phyloP scores from a whole-genome alignment of 1,284 basidiomycete genomes.

The Cryptococcus sp. region DNA sequence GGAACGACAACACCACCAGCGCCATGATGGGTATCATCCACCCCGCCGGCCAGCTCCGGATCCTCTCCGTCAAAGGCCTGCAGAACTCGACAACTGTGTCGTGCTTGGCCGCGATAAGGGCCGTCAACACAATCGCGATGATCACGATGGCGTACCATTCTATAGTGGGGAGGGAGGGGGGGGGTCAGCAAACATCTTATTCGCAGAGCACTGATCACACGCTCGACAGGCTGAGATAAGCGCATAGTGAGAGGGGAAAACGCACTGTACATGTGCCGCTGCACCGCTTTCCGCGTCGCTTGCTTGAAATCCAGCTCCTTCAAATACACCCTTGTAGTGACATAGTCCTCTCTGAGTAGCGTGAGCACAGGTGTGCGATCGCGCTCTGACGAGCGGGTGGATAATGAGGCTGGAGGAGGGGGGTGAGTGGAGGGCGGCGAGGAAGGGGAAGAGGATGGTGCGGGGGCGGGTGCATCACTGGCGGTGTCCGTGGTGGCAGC shows the following conservation, averaged over 20 bases:
- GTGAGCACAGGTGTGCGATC: conserved; percentile 14
- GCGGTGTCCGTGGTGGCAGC: background rate
- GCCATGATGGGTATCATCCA: conserved; percentile 40
- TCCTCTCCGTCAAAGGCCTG: conserved; percentile 28
- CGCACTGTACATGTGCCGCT: conserved; percentile 36
- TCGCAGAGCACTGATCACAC: background rate
- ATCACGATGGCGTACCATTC: conserved; percentile 44
- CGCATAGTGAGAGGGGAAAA: background rate
- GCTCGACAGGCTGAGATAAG: background rate
- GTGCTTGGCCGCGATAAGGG: conserved; percentile 39
- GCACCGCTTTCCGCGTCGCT: conserved; percentile 18
- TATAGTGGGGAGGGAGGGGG: background rate
- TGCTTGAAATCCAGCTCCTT: conserved; percentile 30
- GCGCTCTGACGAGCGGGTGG: background rate
- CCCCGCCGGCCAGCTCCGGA: conserved; percentile 41
- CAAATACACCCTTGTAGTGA: conserved; percentile 21
- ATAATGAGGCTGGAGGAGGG: background rate
- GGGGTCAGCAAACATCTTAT: background rate
- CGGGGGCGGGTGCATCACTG: too few relatives aligned
- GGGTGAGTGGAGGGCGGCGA: background rate
- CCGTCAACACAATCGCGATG: conserved; percentile 33
- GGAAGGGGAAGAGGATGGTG: background rate
- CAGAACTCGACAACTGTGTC: conserved; percentile 39
- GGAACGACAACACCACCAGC: conserved; percentile 29
- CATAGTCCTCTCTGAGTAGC: conserved; percentile 32